Percentiles rank a stretch among this genome's conserved stretches.
These are phyloP conservation scores for Lonicera japonica DNA, from an alignment of 129 eudicot species.

Conservation along the genomic window DNA sequence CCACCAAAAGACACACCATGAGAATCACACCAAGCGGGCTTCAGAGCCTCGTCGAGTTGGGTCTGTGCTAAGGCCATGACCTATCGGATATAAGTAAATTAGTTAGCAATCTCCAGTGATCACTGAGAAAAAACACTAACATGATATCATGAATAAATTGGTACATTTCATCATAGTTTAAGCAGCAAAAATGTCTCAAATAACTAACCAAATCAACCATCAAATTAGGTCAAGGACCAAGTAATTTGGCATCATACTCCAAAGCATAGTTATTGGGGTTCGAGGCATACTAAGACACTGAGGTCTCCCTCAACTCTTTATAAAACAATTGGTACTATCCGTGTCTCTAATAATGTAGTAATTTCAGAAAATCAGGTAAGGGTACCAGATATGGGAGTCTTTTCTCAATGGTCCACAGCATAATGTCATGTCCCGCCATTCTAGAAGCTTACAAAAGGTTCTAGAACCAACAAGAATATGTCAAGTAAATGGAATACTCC, in stretches of 20 bases:
- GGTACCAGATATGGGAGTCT: no score
- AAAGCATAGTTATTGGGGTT: no score
- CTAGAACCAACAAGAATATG: no score
- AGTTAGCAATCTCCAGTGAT: neutral
- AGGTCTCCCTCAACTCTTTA: no score
- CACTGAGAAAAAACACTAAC: neutral
- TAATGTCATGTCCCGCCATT: no score
- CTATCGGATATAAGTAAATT: conserved; percentile 27
- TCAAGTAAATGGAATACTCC: no score
- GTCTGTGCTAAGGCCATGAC: conserved; percentile 86
- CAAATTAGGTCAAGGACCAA: neutral
- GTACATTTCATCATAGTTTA: neutral
- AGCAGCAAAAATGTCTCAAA: neutral
- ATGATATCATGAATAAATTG: neutral
- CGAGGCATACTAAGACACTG: no score
- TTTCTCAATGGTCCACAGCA: no score
- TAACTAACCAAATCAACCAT: neutral
- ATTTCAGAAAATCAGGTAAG: no score
- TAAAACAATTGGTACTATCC: no score
- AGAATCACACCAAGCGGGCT: conserved; percentile 56
- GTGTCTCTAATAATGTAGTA: no score
- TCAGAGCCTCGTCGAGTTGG: conserved; percentile 92
- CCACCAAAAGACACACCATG: conserved; percentile 50
- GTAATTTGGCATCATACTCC: neutral
- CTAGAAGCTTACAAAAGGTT: no score